Evolutionary conservation across 371 early-diverging fungal species (phyloP), one percentile per base, ranked within the genome.

Genomic region (Syncephalastrum monosporum): DNA sequence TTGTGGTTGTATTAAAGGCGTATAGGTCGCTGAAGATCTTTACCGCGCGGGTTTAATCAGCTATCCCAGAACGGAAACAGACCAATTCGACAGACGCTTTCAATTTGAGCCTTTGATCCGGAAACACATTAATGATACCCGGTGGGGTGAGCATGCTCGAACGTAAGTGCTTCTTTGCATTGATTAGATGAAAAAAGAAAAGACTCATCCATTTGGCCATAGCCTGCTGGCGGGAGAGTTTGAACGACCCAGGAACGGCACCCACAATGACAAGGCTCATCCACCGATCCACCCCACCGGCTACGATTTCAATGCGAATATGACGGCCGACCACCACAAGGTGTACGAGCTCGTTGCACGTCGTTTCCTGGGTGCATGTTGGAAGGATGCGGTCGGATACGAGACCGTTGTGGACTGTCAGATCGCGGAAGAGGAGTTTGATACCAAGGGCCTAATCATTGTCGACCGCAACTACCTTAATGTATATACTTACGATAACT

Each of bases 41-140:
- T 47, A 57, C 23, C 24, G 12, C 14, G 64, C 77, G 33, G 99
- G 99, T 23, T 87, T 92, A 51, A 95, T 99, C 56, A 93, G 93
- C 67, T 99, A 99, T 74, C 99, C 99, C 7, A 88, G 99, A 65
- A 99, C 99, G 7, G 99, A 99, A 73, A 99, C 99, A 2, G 96
- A 99, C 71, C 82, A 90, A 56, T 99, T 95, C 66, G 89, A 89
- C 53, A 53, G 61, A 6, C 80, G 73, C 21, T 94, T 97, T 71
- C 83, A 96, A 52, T 84, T 95, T 45, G 71, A 74, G 27, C 46
- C 75, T 42, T 56, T 89, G 0, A 84, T 98, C 15, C 70, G 84
- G 46, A 81, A 81, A 48, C 95, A 95, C 59, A 65, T 67, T 1
- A 54, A 64, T 21, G 82, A 86, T 78, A 59, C 68, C 3, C 12